These are phyloP conservation scores for Apiospora arundinis DNA, from an alignment of 2,329 filamentous ascomycete species.

Conservation along the genomic window DNA sequence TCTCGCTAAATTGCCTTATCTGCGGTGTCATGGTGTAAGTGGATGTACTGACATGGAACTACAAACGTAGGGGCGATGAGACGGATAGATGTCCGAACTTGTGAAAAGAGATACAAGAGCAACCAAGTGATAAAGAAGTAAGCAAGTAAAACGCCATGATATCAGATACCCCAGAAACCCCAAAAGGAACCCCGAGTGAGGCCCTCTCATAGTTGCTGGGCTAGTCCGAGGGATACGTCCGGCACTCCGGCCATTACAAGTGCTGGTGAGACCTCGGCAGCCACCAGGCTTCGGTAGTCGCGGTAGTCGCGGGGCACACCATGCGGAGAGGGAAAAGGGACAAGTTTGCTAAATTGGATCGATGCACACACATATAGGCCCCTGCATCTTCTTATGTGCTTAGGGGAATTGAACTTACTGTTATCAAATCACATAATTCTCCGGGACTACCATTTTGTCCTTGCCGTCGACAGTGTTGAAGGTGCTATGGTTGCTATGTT, in stretches of 20 bases:
- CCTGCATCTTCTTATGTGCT: neutral
- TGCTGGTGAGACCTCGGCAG: constrained; percentile 16
- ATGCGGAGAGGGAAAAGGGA: constrained; percentile 9
- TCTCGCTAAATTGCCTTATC: neutral
- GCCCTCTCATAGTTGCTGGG: neutral
- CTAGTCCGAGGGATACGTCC: neutral
- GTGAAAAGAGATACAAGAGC: neutral
- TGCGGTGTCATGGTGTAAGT: constrained; percentile 18
- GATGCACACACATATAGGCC: neutral
- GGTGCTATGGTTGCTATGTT: neutral
- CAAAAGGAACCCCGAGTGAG: constrained; percentile 10
- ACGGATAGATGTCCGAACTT: neutral
- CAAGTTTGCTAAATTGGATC: neutral
- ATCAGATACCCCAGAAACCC: neutral
- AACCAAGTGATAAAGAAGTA: neutral
- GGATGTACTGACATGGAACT: neutral
- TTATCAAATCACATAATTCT: neutral
- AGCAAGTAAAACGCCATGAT: neutral
- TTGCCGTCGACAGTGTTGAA: neutral
- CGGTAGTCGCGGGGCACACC: neutral
- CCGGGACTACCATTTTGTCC: neutral
- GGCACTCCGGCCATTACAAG: constrained; percentile 5
- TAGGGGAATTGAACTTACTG: neutral
- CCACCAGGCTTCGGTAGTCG: constrained; percentile 10
- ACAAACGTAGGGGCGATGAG: neutral